These are phyloP conservation scores for Kodamaea sp. DNA, from an alignment of 1,139 yeast genomes.

Conservation along the genomic window DNA sequence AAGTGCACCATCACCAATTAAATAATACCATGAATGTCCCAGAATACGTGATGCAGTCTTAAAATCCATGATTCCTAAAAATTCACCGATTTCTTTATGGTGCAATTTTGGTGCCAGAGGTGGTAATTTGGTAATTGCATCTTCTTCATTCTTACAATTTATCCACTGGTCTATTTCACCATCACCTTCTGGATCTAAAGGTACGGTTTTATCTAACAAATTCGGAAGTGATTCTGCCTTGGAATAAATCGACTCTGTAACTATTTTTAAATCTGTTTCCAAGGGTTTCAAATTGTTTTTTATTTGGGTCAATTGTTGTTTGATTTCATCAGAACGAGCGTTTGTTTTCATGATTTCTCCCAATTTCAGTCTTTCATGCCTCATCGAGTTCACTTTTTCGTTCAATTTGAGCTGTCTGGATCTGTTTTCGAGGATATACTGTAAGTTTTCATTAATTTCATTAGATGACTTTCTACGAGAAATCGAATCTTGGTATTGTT, in stretches of 20 bases:
- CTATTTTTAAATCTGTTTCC: constrained; percentile 27
- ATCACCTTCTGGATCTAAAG: constrained; percentile 31
- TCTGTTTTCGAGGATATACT: constrained; percentile 27
- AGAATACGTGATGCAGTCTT: constrained; percentile 68
- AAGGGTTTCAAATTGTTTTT: constrained; percentile 33
- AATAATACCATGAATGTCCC: constrained; percentile 88
- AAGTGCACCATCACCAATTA: constrained; percentile 81
- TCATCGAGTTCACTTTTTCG: constrained; percentile 24
- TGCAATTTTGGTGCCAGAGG: constrained; percentile 30
- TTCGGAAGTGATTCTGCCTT: constrained; percentile 66
- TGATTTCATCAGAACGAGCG: constrained; percentile 17
- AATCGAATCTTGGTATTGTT: constrained; percentile 44
- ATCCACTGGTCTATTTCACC: constrained; percentile 47
- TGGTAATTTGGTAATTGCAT: constrained; percentile 19
- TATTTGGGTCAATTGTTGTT: constrained; percentile 28
- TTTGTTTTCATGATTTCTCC: constrained; percentile 21
- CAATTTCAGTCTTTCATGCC: constrained; percentile 27
- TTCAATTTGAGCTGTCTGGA: constrained; percentile 21
- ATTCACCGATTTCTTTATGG: constrained; percentile 65
- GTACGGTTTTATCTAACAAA: constrained; percentile 51
- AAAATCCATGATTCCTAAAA: constrained; percentile 64
- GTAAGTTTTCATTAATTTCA: constrained; percentile 27
- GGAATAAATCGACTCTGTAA: constrained; percentile 28
- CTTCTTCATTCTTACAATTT: constrained; percentile 35
- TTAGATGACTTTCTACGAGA: constrained; percentile 39